A percentile compares a stretch with the other conserved stretches of the same genome.
Conservation (phyloP, 768 basidiomycete genomes). For the Royoungia palumana region DNA sequence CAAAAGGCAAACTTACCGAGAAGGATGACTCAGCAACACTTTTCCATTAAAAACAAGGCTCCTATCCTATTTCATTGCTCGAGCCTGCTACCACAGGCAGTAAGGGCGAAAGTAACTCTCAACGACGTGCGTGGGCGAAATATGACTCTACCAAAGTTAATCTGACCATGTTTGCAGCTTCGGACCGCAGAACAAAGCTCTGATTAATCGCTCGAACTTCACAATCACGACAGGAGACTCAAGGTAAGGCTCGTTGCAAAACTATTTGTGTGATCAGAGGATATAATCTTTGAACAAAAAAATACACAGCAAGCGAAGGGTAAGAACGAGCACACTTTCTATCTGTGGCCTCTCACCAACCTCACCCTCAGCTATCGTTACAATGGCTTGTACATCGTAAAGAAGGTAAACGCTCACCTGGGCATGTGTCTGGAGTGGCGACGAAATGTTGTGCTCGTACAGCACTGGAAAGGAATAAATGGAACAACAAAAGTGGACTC, state of each 20-base stretch:
- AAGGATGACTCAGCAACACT: constrained; percentile 17
- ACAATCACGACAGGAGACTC: constrained; percentile 65
- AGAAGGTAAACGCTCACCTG: constrained; percentile 45
- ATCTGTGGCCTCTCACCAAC: not conserved
- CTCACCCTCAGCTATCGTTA: constrained; percentile 67
- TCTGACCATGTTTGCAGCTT: constrained; percentile 46
- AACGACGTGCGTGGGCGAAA: constrained; percentile 65
- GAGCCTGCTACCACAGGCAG: too few species aligned
- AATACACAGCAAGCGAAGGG: constrained; percentile 80
- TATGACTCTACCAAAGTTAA: not conserved
- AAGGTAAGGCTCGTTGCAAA: constrained; percentile 49
- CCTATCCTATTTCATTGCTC: too few species aligned
- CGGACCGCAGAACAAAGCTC: constrained; percentile 86
- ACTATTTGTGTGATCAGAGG: constrained; percentile 88
- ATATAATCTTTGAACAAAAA: constrained; percentile 56
- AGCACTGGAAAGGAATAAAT: constrained; percentile 78
- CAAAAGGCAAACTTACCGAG: constrained; percentile 1
- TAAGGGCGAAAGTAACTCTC: constrained; percentile 74
- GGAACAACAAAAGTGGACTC: constrained; percentile 64
- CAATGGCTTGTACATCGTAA: constrained; percentile 82
- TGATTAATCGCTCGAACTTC: constrained; percentile 80
- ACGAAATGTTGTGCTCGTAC: not conserved
- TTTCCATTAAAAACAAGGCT: too few species aligned
- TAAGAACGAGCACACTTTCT: constrained; percentile 24
- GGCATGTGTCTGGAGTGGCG: not conserved